phyloP scores from a whole-genome alignment of 2,329 filamentous ascomycete genomes.

The Trichoderma asperellum region DNA sequence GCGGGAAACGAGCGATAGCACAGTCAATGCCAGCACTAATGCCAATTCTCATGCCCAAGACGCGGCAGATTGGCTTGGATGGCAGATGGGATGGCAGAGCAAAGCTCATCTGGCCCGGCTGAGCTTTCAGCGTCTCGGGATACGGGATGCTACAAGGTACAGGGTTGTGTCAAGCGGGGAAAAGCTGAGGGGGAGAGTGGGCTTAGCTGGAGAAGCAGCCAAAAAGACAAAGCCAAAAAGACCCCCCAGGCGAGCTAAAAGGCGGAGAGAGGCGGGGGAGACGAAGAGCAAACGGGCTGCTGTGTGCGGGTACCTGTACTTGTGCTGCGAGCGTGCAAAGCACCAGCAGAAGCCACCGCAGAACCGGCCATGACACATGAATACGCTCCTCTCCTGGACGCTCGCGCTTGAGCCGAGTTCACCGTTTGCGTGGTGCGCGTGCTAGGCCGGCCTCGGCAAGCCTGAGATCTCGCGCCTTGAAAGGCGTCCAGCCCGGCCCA shows the following conservation, averaged over 20 bases:
- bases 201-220: slow-evolving; percentile 1
- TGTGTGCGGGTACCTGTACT: not conserved
- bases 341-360: not conserved
- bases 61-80: not conserved
- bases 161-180: slow-evolving; percentile 24
- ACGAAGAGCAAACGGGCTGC: not conserved
- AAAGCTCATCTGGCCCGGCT: not conserved
- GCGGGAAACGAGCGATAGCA: slow-evolving; percentile 7
- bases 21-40: not conserved
- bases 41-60: not conserved
- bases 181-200: slow-evolving; percentile 25
- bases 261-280: slow-evolving; percentile 2
- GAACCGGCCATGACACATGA: slow-evolving; percentile 15
- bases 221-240: slow-evolving; percentile 6
- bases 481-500: slow-evolving; percentile 9
- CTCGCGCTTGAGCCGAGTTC: not conserved
- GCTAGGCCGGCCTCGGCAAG: slow-evolving; percentile 26
- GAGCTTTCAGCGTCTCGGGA: not conserved
- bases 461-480: slow-evolving; percentile 9
- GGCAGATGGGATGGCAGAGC: slow-evolving; percentile 8
- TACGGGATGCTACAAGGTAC: not conserved
- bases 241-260: slow-evolving; percentile 2
- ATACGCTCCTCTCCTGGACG: not conserved
- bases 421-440: slow-evolving; percentile 9
- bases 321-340: not conserved